Evolutionary conservation across 768 basidiomycete genomes (phyloP).

Genomic region (Calocybe indica): DNA sequence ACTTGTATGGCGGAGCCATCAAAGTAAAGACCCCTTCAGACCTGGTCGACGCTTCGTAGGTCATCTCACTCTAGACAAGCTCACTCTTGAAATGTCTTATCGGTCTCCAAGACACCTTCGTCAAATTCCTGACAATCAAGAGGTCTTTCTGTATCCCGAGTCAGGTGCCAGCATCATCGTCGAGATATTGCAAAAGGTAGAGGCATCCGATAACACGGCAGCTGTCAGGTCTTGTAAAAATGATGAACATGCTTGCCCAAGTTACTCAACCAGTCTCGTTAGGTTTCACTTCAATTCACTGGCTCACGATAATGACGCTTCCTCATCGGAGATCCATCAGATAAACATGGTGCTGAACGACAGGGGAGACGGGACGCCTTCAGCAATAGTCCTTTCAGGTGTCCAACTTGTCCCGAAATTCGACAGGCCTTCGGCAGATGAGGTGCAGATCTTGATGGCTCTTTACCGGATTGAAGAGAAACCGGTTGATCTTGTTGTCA

Average conservation of each 20-base stretch:
- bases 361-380: conserved; percentile 45
- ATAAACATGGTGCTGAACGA: conserved; percentile 34
- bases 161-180: conserved; percentile 73
- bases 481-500: conserved; percentile 76
- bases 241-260: not conserved
- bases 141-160: conserved; percentile 76
- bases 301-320: conserved; percentile 85
- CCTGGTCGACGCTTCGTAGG: conserved; percentile 86
- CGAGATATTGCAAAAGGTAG: conserved; percentile 77
- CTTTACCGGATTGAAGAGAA: conserved; percentile 73
- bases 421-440: conserved; percentile 52
- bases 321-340: conserved; percentile 36
- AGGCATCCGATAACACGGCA: conserved; percentile 43
- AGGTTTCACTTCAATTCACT: conserved; percentile 91
- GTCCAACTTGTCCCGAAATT: conserved; percentile 75
- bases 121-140: conserved; percentile 92
- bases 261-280: conserved; percentile 3
- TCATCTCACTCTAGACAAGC: conserved; percentile 4
- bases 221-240: conserved; percentile 47
- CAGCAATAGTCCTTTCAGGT: conserved; percentile 60
- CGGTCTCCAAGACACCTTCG: conserved; percentile 41
- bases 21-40: conserved; percentile 44
- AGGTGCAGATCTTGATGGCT: conserved; percentile 72
- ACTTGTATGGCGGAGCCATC: conserved; percentile 89
- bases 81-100: not conserved